These are phyloP conservation scores for Dictyophora rubrovolvata DNA, from an alignment of 768 basidiomycete genomes.

Conservation along the genomic window DNA sequence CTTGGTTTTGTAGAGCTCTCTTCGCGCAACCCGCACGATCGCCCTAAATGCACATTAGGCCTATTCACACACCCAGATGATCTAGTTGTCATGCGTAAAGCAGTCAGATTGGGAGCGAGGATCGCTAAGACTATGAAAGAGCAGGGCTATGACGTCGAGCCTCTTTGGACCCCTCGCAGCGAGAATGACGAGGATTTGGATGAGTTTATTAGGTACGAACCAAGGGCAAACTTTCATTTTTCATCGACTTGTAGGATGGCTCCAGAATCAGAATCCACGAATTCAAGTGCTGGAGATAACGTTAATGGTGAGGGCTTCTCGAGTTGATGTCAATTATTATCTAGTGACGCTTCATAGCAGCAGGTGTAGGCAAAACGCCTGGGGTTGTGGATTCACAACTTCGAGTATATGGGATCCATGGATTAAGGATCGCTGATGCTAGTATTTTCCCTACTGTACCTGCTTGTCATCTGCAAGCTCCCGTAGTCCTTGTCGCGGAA, in stretches of 20 bases:
- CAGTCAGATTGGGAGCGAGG: no score
- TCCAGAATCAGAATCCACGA: no score
- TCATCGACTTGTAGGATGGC: slow-evolving; percentile 30
- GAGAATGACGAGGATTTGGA: slow-evolving; percentile 25
- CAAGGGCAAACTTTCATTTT: slow-evolving; percentile 26
- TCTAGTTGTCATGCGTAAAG: no score
- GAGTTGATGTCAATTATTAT: no score
- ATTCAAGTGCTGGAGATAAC: no score
- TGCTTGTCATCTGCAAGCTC: slow-evolving; percentile 25
- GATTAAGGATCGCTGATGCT: slow-evolving; percentile 31
- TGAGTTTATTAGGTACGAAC: slow-evolving; percentile 18
- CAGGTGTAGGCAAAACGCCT: not conserved
- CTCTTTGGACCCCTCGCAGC: slow-evolving; percentile 18
- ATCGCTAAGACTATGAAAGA: no score
- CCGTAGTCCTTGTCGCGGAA: slow-evolving; percentile 26
- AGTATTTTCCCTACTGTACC: slow-evolving; percentile 23
- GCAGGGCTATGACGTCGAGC: slow-evolving; percentile 15
- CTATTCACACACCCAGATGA: no score
- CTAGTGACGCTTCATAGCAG: no score
- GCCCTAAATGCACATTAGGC: no score
- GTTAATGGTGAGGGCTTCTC: no score
- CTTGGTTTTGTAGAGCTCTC: no score
- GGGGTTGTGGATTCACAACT: slow-evolving; percentile 40
- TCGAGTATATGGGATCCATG: slow-evolving; percentile 34
- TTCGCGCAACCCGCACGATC: no score